Base-by-base conservation (phyloP, 306 rosid species). In the Vicia sativa region DNA sequence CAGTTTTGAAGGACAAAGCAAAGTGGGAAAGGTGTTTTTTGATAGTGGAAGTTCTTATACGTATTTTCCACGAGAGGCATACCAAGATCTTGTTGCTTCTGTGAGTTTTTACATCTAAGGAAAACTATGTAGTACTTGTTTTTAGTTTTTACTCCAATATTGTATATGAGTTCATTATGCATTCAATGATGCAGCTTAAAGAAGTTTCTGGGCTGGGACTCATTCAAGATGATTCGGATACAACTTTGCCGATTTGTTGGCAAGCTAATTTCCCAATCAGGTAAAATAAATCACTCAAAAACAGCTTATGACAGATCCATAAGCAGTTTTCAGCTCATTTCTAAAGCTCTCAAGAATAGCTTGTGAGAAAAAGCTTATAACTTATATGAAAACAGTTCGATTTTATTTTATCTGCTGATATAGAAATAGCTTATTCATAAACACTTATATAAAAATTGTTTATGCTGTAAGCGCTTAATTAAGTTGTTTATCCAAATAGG, bases 41-140 rank as follows among this genome's bases (percentile, higher is more conserved):
- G 96, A 90, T 73, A 90, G 86, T 67, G 96, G 96, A 69, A 87
- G 95, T 64, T 90, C 96, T 60, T 90, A 85, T 69, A 87, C 96
- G 2, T 90, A 87, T 81, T 90, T 90, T 70, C 28, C 87, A 7
- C 82, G 79, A 75, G 80, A 78, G 70, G 83, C 89, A 21, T 90
- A 87, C 81, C 49, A 62, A 42, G 79, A 78, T 45, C 86, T 90
- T 77, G 72, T 90, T 71, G 79, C 89, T 74, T 80, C 85, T 63
- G 96, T 90, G 79, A 83, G 96, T 78, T 68, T 55, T 43, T 43
- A 50, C 29, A 26, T 78, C 77, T 62, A 42, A 21, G 14, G 1
- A 63, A 18, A 43, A 21, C 37, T 59, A 11, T 65, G 54, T 49
- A 60, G 54, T 49, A 60, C 29, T 52, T 65, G 34, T 52, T 49